Conservation (phyloP, 2,329 filamentous ascomycete species). For the Venturia aucupariae region DNA sequence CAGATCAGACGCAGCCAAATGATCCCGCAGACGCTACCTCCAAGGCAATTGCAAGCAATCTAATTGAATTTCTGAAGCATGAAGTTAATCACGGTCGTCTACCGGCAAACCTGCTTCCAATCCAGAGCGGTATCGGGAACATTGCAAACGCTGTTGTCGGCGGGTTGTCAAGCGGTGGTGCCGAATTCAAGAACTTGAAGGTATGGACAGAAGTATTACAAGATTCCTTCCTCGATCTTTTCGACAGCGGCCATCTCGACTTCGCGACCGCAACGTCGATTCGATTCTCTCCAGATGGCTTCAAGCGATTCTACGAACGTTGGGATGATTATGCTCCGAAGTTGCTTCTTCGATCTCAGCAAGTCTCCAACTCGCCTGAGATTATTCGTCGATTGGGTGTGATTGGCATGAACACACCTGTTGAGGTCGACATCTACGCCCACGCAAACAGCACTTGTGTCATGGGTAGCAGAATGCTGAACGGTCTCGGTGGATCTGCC, state of each 20-base stretch:
- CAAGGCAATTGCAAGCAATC: conserved; percentile 62
- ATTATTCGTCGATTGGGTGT: conserved; percentile 80
- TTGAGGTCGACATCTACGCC: conserved; percentile 90
- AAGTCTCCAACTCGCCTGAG: conserved; percentile 81
- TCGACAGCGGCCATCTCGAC: conserved; percentile 78
- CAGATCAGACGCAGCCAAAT: conserved; percentile 67
- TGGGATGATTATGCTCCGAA: conserved; percentile 75
- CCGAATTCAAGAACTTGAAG: conserved; percentile 78
- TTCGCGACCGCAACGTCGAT: conserved; percentile 86
- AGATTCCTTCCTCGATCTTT: conserved; percentile 86
- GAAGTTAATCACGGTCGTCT: conserved; percentile 72
- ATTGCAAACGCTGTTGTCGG: conserved; percentile 89
- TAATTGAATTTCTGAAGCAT: conserved; percentile 81
- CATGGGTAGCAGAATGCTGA: conserved; percentile 80
- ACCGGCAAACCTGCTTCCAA: conserved; percentile 64
- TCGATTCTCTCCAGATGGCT: conserved; percentile 83
- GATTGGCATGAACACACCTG: conserved; percentile 92
- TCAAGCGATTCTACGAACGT: conserved; percentile 81
- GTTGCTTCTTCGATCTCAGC: conserved; percentile 77
- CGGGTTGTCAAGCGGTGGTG: conserved; percentile 59
- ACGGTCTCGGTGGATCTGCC: conserved; percentile 72
- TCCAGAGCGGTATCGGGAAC: conserved; percentile 86
- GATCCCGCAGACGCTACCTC: conserved; percentile 65
- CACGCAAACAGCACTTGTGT: conserved; percentile 88
- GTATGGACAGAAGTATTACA: conserved; percentile 93